Base-by-base conservation (phyloP, 768 basidiomycete species). In the Pisolithus sp. region DNA sequence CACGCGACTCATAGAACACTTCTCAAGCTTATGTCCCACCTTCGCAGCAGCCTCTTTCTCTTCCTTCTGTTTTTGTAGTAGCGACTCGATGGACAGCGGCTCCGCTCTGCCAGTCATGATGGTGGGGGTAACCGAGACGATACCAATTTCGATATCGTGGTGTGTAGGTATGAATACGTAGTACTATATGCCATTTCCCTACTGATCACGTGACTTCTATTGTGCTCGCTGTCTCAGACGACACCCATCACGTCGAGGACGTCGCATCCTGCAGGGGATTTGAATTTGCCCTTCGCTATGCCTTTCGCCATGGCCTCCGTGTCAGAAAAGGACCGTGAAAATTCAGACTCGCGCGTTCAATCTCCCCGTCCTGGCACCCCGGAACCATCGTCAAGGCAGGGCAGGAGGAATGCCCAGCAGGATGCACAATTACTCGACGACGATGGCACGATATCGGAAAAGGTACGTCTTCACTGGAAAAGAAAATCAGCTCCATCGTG, bases 11-110 rank as follows among this genome's bases (percentile, higher is more conserved):
- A 20, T 21, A 43, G n/a, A 7, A 18, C 15, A 7, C 1, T 5
- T 24, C 26, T 30, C 1, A 7, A n/a, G 64, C 67, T 24, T 24
- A 24, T 3, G 23, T 4, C 26, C 28, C 52, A 91, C 94, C 79
- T 92, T 96, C 46, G 93, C 74, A 46, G 92, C 89, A 1, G 87
- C 89, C 54, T 96, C 93, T 61, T 86, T 92, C 65, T 95, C 93
- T 36, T 76, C 81, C 59, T 81, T 85, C 70, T 98, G 95, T 71
- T 86, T 89, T 59, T 87, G 82, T 23, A 98, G 75, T 53, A 97
- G 71, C 36, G 80, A 76, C 63, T 96, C 92, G 54, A 97, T 94
- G 5, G 93, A 95, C 38, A 96, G 73, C 1, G 94, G 94, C 64
- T 86, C 81, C 42, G 78, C 56, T 55, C 69, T 73, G 18, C 68